phyloP scores from a whole-genome alignment of 352 stramenopile genomes.

The Phytophthora cactorum region DNA sequence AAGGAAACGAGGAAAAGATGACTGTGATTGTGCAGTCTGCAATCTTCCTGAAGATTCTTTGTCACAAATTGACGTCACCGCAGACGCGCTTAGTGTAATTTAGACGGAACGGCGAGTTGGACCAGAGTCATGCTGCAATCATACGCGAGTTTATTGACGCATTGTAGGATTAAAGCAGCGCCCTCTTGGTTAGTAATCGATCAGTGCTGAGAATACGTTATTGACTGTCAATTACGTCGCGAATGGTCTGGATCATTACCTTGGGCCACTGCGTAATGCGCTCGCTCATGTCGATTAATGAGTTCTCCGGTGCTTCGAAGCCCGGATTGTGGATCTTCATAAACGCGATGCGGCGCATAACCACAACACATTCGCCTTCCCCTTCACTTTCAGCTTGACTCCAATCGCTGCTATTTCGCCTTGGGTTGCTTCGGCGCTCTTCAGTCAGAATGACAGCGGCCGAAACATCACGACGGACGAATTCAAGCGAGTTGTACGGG shows the following conservation, averaged over 20 bases:
- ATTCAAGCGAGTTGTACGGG: slow-evolving; percentile 38
- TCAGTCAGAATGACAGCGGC: slow-evolving; percentile 28
- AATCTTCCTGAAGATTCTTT: slow-evolving; percentile 21
- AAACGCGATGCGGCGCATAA: slow-evolving; percentile 19
- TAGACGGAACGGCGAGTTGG: slow-evolving; percentile 21
- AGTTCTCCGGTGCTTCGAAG: slow-evolving; percentile 5
- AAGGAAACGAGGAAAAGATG: slow-evolving; percentile 4
- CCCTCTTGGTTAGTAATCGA: too few relatives aligned
- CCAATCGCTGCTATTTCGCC: slow-evolving; percentile 10
- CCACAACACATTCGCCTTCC: slow-evolving; percentile 13
- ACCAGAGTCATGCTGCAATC: slow-evolving; percentile 24
- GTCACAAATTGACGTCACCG: slow-evolving; percentile 4
- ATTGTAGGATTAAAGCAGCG: background rate
- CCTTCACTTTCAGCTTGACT: slow-evolving; percentile 4
- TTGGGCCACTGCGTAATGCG: slow-evolving; percentile 24
- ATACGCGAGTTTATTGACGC: slow-evolving; percentile 18
- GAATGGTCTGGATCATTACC: slow-evolving; percentile 23
- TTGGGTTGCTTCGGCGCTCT: background rate
- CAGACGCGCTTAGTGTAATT: background rate
- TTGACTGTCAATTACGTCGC: slow-evolving; percentile 12
- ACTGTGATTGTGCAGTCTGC: slow-evolving; percentile 26
- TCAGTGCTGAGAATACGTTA: background rate
- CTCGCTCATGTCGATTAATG: slow-evolving; percentile 11
- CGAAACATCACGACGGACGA: slow-evolving; percentile 41
- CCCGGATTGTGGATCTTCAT: slow-evolving; percentile 29